Percentiles rank a stretch among this genome's conserved stretches.
Conservation (phyloP, 768 basidiomycete genomes). For the Exidia glandulosa region DNA sequence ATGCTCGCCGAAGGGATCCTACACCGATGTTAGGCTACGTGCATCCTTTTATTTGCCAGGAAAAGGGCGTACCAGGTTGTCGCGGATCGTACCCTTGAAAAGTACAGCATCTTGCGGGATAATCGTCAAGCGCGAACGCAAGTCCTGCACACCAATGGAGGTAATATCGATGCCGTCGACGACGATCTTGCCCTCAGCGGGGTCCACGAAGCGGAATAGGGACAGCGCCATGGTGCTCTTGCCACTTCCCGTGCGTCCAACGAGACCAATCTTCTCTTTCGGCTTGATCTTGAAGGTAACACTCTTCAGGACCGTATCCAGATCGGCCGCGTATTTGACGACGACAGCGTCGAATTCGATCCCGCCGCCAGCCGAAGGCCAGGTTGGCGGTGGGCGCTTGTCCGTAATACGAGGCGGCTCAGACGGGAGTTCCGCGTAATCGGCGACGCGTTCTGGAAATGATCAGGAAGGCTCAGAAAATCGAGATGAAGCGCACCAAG, state of each 20-base stretch:
- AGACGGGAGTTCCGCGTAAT: constrained; percentile 59
- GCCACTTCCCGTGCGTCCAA: not conserved
- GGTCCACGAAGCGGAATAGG: constrained; percentile 12
- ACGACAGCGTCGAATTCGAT: constrained; percentile 49
- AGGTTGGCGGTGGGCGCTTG: constrained; percentile 54
- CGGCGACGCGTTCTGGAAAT: constrained; percentile 53
- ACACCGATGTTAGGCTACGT: too few species aligned
- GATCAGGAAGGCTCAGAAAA: not conserved
- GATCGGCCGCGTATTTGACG: constrained; percentile 50
- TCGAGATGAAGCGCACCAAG: constrained; percentile 25
- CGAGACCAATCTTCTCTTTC: constrained; percentile 55
- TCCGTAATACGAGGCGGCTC: constrained; percentile 54
- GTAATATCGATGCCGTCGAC: constrained; percentile 29
- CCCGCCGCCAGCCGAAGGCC: constrained; percentile 47
- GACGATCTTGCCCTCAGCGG: constrained; percentile 19
- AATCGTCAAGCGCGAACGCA: constrained; percentile 6
- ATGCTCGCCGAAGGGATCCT: constrained; percentile 4
- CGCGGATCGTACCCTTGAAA: constrained; percentile 2
- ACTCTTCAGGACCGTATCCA: constrained; percentile 47
- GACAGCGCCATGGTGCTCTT: constrained; percentile 2
- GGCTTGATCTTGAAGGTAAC: constrained; percentile 54
- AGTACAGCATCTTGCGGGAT: constrained; percentile 1
- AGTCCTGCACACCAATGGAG: constrained; percentile 23
- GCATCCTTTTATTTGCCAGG: too few species aligned
- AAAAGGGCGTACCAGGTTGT: not conserved